These are phyloP conservation scores for Yarrowia yakushimensis DNA, from an alignment of 805 yeast genomes.

Conservation along the genomic window DNA sequence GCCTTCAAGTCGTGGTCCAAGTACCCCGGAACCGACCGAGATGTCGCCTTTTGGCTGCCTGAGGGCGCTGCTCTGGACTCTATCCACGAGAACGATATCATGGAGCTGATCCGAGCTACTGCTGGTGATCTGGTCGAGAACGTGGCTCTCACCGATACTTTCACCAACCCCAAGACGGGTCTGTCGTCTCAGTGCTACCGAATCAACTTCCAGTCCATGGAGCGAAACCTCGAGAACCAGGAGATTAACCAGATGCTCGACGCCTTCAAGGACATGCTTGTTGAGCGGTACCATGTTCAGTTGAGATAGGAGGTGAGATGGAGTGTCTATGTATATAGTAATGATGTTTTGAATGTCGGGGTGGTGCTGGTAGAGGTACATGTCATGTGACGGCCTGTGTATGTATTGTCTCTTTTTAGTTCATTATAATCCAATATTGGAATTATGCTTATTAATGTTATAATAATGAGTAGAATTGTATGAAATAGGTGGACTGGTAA, in stretches of 20 bases:
- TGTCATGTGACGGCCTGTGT: no score
- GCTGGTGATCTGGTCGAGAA: conserved; percentile 90
- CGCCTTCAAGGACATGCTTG: conserved; percentile 57
- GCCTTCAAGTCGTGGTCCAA: conserved; percentile 85
- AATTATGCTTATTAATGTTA: no score
- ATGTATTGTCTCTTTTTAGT: no score
- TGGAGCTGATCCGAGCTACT: conserved; percentile 78
- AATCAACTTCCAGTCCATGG: conserved; percentile 93
- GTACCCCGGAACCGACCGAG: conserved; percentile 82
- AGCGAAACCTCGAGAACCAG: conserved; percentile 77
- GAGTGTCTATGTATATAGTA: no score
- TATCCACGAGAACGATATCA: conserved; percentile 83
- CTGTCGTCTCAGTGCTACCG: conserved; percentile 81
- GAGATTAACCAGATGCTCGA: conserved; percentile 77
- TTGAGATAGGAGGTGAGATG: conserved; percentile 49
- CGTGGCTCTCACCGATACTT: conserved; percentile 75
- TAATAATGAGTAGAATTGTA: no score
- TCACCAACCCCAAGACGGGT: conserved; percentile 78
- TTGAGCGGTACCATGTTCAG: conserved; percentile 51
- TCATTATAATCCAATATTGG: no score
- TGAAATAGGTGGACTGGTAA: no score
- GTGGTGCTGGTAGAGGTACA: no score
- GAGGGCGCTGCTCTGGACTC: conserved; percentile 31
- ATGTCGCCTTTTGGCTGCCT: conserved; percentile 89
- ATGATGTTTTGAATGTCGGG: no score